A percentile compares a stretch with the other conserved stretches of the same genome.
These are phyloP conservation scores for Phytophthora syringae DNA, from an alignment of 352 stramenopile species.

Conservation along the genomic window DNA sequence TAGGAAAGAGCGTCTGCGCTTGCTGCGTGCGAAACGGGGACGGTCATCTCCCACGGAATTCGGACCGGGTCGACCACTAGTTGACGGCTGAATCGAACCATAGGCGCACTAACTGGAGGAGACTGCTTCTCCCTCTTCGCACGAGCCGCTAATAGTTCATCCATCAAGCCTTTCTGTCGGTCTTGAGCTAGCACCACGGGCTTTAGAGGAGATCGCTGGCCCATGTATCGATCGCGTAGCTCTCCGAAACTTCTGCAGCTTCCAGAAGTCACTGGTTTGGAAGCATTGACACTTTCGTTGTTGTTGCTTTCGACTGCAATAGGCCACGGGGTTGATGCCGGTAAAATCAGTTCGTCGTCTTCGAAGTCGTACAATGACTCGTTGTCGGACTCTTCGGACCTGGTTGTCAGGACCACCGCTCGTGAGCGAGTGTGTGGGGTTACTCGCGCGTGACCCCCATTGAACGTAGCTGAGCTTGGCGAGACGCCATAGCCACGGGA, in stretches of 20 bases:
- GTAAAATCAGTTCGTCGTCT: conserved; percentile 61
- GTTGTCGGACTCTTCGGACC: conserved; percentile 56
- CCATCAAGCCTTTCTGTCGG: conserved; percentile 31
- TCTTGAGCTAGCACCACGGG: conserved; percentile 36
- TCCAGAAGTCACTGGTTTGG: conserved; percentile 1
- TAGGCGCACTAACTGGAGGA: conserved; percentile 10
- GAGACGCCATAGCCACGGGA: conserved; percentile 13
- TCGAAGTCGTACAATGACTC: conserved; percentile 68
- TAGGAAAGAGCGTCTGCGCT: conserved; percentile 33
- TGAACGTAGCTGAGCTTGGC: conserved; percentile 29
- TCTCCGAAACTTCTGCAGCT: conserved; percentile 35
- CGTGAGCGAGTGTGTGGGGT: conserved; percentile 11
- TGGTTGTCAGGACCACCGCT: conserved; percentile 39
- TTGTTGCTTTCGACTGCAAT: conserved; percentile 14
- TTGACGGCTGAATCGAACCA: conserved; percentile 48
- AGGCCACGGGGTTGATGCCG: conserved; percentile 57
- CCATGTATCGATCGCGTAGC: conserved; percentile 35
- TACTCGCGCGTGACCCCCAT: conserved; percentile 16
- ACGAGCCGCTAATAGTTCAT: conserved; percentile 20
- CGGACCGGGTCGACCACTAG: conserved; percentile 58
- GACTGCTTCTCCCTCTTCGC: conserved; percentile 15
- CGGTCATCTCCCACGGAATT: conserved; percentile 76
- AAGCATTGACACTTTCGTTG: conserved; percentile 5
- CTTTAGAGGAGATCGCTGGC: conserved; percentile 35
- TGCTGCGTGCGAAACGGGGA: conserved; percentile 38